Evolutionary conservation across 2,329 filamentous ascomycete genomes (phyloP), one percentile per base, ranked within the genome.

Genomic region (Falciphora oryzae): DNA sequence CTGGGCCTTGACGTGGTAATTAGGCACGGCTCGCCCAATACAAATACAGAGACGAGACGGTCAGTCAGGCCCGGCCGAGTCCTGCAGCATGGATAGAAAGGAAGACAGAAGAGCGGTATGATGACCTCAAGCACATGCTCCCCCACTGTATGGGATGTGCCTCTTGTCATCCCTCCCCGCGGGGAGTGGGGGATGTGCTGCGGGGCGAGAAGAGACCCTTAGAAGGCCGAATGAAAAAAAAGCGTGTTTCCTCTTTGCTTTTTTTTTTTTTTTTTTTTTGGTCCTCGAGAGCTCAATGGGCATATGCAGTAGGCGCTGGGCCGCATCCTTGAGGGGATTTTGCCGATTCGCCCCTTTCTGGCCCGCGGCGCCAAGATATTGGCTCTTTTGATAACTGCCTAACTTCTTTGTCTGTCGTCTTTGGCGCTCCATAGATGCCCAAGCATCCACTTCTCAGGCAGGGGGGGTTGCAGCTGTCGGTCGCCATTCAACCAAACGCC

Each of bases 311-410:
- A 8, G 32, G 13, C 13, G 8, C 32, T 11, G 7, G 1, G 22
- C 0, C 44, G 44, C 44, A 53, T 53, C n/a, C n/a, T 14, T 6
- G 18, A 14, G 44, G 16, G 18, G 6, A 7, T 8, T 32, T 32
- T 50, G 44, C 44, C 44, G 44, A 50, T 50, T 50, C 44, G 44
- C 11, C 32, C 5, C 11, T 32, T 5, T 32, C 32, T n/a, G n/a
- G n/a, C n/a, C n/a, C n/a, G n/a, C n/a, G 44, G 44, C 22, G 44
- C 44, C 44, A 53, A 53, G 44, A n/a, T 11, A 53, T 53, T n/a
- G 44, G 44, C n/a, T 53, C 44, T 53, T n/a, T 53, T 53, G 44
- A 53, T 53, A 53, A 53, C 44, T n/a, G 44, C 44, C 44, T 53
- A 53, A 53, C 44, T 10, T 7, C 18, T 35, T 50, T 50, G 38